Conservation (phyloP, 441 rosid genomes). For the Arabidopsis lyrata region DNA sequence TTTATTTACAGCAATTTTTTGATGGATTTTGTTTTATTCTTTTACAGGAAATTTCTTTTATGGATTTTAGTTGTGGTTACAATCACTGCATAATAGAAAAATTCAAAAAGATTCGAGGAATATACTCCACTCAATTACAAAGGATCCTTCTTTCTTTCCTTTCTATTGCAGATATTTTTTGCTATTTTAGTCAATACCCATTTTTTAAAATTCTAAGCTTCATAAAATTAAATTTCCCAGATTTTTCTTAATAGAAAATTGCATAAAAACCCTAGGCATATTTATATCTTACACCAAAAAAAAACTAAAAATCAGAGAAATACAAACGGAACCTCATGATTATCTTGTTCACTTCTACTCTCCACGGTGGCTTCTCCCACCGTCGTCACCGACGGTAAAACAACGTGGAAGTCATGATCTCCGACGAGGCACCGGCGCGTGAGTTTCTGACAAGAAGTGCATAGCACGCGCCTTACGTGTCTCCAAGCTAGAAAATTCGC, state of each 20-base stretch:
- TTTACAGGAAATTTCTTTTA: background rate
- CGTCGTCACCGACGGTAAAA: conserved; percentile 42
- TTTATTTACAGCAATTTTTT: background rate
- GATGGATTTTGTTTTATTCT: background rate
- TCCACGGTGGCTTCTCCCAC: conserved; percentile 22
- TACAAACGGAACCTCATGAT: conserved; percentile 50
- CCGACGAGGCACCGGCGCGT: conserved; percentile 70
- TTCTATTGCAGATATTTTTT: background rate
- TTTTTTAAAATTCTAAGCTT: conserved; percentile 15
- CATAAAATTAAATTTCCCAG: background rate
- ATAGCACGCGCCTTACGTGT: conserved; percentile 75
- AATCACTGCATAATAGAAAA: conserved; percentile 1
- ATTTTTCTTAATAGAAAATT: conserved; percentile 9
- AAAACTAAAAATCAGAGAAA: conserved; percentile 52
- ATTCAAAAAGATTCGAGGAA: background rate
- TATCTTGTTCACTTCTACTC: conserved; percentile 35
- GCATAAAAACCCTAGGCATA: conserved; percentile 32
- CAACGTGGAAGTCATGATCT: conserved; percentile 49
- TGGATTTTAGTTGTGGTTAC: background rate
- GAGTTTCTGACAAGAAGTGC: conserved; percentile 65
- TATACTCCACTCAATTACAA: background rate
- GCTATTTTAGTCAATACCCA: conserved; percentile 10
- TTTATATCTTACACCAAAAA: conserved; percentile 22
- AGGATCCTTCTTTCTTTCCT: background rate
- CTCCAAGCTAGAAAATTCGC: conserved; percentile 86